Percentiles rank a stretch among this genome's conserved stretches.
These are phyloP conservation scores for Fusarium subtropicale DNA, from an alignment of 2,329 filamentous ascomycete genomes.

Conservation along the genomic window DNA sequence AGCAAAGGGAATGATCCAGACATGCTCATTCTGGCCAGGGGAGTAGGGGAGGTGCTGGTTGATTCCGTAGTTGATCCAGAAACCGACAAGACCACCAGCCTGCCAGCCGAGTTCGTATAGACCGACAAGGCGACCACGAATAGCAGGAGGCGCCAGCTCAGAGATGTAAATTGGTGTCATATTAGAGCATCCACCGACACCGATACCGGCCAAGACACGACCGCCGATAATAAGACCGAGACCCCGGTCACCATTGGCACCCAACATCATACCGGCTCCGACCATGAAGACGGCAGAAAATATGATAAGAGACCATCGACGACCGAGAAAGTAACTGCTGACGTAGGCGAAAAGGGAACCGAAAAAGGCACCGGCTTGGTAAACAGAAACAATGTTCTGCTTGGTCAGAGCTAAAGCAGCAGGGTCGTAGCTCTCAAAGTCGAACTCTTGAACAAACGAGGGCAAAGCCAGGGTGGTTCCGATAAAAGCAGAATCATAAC, in stretches of 20 bases:
- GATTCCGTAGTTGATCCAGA: slow-evolving; percentile 75
- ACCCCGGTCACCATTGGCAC: slow-evolving; percentile 69
- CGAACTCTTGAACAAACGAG: slow-evolving; percentile 77
- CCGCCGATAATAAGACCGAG: slow-evolving; percentile 73
- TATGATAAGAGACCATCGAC: slow-evolving; percentile 71
- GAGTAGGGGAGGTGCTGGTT: slow-evolving; percentile 60
- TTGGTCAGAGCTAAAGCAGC: slow-evolving; percentile 69
- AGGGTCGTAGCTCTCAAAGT: slow-evolving; percentile 63
- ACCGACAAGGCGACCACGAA: slow-evolving; percentile 73
- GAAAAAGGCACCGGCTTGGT: slow-evolving; percentile 87
- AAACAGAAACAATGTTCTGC: slow-evolving; percentile 82
- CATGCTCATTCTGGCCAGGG: slow-evolving; percentile 52
- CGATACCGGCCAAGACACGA: slow-evolving; percentile 71
- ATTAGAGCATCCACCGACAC: slow-evolving; percentile 72
- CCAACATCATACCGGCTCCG: slow-evolving; percentile 79
- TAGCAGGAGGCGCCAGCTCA: slow-evolving; percentile 69
- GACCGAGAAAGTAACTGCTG: slow-evolving; percentile 74
- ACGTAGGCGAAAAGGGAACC: slow-evolving; percentile 77
- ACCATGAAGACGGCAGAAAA: slow-evolving; percentile 74
- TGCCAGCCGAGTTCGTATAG: slow-evolving; percentile 76
- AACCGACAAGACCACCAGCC: slow-evolving; percentile 71
- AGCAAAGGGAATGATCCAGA: slow-evolving; percentile 74
- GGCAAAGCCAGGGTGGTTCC: slow-evolving; percentile 78
- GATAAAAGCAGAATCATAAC: slow-evolving; percentile 80
- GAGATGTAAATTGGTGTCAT: slow-evolving; percentile 73